These are phyloP conservation scores for Heterobasidion irregulare DNA, from an alignment of 1,284 basidiomycete species.

Conservation along the genomic window DNA sequence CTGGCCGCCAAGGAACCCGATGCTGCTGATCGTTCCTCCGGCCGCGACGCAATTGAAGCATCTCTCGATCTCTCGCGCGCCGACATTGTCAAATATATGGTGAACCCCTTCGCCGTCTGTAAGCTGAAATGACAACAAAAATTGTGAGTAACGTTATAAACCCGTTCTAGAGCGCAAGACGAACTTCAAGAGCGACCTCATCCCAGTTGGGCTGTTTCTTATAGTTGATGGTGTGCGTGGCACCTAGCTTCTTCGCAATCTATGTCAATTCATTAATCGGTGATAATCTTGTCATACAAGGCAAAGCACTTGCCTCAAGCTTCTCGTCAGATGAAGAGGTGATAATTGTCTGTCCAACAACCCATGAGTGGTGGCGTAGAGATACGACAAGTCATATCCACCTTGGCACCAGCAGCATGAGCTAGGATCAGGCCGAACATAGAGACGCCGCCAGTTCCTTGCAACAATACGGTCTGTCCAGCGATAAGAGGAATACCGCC, in stretches of 20 bases:
- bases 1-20: slow-evolving; percentile 28
- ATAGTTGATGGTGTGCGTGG: slow-evolving; percentile 51
- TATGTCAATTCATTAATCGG: not conserved
- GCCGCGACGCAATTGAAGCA: slow-evolving; percentile 25
- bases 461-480: slow-evolving; percentile 6
- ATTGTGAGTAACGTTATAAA: not conserved
- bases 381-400: slow-evolving; percentile 12
- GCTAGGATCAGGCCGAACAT: slow-evolving; percentile 11
- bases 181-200: slow-evolving; percentile 18
- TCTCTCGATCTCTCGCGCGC: slow-evolving; percentile 30
- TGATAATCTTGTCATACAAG: not conserved
- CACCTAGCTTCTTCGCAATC: slow-evolving; percentile 36
- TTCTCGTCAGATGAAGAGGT: slow-evolving; percentile 59
- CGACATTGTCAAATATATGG: slow-evolving; percentile 34
- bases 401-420: slow-evolving; percentile 35
- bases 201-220: slow-evolving; percentile 34
- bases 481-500: slow-evolving; percentile 2
- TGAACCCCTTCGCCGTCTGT: slow-evolving; percentile 33
- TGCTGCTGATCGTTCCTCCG: slow-evolving; percentile 29
- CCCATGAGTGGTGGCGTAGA: not conserved
- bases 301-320: slow-evolving; percentile 22
- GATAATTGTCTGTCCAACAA: slow-evolving; percentile 25
- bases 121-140: not conserved
- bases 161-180: not conserved
- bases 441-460: slow-evolving; percentile 13